These are phyloP conservation scores for Spencermartinsiella ligniputridi DNA, from an alignment of 1,139 yeast genomes.

Conservation along the genomic window DNA sequence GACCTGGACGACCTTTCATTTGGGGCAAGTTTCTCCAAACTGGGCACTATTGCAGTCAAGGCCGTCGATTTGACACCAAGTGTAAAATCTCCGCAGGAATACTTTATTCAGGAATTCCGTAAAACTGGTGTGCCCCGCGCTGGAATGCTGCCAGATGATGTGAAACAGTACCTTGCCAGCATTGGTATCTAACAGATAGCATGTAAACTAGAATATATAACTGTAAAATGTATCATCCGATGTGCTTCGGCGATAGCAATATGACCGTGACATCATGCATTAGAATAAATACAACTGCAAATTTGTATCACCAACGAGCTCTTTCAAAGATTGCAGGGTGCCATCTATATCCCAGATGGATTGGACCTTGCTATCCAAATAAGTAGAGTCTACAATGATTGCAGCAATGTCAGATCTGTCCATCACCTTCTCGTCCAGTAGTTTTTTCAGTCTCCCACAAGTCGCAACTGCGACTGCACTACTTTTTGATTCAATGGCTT, in stretches of 20 bases:
- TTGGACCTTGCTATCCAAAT: constrained; percentile 59
- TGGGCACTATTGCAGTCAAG: constrained; percentile 57
- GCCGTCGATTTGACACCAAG: constrained; percentile 67
- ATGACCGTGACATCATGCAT: no score
- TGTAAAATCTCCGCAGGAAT: constrained; percentile 38
- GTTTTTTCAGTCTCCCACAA: constrained; percentile 52
- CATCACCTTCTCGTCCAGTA: constrained; percentile 40
- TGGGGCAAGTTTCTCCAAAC: constrained; percentile 78
- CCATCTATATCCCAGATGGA: constrained; percentile 54
- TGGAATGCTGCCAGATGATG: constrained; percentile 37
- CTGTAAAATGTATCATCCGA: neutral
- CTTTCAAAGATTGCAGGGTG: constrained; percentile 27
- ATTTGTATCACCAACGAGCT: constrained; percentile 18
- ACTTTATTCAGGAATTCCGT: constrained; percentile 35
- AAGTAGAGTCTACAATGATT: constrained; percentile 59
- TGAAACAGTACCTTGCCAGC: constrained; percentile 33
- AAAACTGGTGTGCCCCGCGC: constrained; percentile 28
- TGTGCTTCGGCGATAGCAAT: neutral
- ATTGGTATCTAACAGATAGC: constrained; percentile 27
- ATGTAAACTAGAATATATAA: neutral
- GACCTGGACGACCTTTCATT: constrained; percentile 66
- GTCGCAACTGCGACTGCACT: constrained; percentile 63
- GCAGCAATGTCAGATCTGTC: constrained; percentile 37
- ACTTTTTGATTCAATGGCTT: constrained; percentile 44
- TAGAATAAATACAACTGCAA: constrained; percentile 28